These are phyloP conservation scores for Brassica nigra DNA, from an alignment of 345 rosid genomes.

Conservation along the genomic window DNA sequence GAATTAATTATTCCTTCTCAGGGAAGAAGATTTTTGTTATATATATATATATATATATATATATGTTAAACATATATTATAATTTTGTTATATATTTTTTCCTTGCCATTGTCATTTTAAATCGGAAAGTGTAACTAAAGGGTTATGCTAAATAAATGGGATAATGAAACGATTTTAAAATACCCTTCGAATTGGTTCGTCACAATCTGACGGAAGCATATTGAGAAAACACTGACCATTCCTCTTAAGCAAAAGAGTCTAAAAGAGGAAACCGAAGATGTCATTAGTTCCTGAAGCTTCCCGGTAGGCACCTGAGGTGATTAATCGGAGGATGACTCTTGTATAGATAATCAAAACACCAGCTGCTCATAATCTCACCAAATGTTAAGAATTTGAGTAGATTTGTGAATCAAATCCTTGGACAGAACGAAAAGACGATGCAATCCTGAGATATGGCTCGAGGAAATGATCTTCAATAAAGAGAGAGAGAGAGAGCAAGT, in stretches of 20 bases:
- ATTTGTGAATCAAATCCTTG: neutral
- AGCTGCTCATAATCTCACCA: neutral
- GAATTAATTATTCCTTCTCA: neutral
- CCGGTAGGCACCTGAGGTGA: neutral
- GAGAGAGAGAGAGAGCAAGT: neutral
- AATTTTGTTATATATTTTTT: neutral
- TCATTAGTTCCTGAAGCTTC: neutral
- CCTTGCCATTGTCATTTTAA: neutral
- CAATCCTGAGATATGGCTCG: neutral
- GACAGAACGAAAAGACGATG: neutral
- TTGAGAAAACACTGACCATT: neutral
- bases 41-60: neutral
- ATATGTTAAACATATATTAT: neutral
- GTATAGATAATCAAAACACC: neutral
- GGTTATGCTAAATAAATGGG: neutral
- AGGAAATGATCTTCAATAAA: neutral
- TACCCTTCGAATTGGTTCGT: neutral
- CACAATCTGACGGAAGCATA: neutral
- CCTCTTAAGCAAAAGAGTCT: neutral
- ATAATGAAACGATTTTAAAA: neutral
- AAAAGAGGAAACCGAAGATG: neutral
- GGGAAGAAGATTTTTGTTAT: neutral
- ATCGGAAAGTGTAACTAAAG: neutral
- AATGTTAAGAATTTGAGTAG: neutral
- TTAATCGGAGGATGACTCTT: neutral